These are phyloP conservation scores for Takashimella koratensis DNA, from an alignment of 1,284 basidiomycete genomes.

Conservation along the genomic window DNA sequence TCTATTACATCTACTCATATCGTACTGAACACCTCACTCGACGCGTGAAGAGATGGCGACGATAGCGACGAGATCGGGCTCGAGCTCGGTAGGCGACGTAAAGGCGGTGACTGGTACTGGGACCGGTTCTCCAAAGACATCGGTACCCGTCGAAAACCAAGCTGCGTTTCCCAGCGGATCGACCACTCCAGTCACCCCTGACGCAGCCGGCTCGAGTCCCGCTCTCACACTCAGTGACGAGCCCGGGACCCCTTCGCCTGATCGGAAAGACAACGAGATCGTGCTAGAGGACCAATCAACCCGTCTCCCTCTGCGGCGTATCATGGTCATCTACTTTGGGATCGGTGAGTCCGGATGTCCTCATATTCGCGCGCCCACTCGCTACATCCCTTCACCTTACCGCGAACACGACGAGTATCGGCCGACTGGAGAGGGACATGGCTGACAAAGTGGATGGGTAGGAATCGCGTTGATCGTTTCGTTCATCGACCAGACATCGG, in stretches of 20 bases:
- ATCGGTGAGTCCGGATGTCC: conserved; percentile 20
- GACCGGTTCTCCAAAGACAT: no score
- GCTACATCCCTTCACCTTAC: no score
- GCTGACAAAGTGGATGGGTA: neutral
- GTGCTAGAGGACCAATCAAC: conserved; percentile 27
- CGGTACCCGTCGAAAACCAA: no score
- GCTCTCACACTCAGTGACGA: neutral
- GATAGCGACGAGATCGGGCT: neutral
- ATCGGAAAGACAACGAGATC: neutral
- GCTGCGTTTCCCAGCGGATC: no score
- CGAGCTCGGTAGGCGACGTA: neutral
- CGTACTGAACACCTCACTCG: no score
- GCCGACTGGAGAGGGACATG: no score
- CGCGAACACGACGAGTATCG: no score
- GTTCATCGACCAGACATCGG: conserved; percentile 37
- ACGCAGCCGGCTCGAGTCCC: neutral
- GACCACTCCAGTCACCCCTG: neutral
- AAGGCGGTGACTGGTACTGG: neutral
- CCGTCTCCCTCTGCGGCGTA: conserved; percentile 18
- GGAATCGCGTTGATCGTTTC: conserved; percentile 29
- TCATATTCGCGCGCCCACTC: no score
- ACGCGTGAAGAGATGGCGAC: no score
- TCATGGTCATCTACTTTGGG: conserved; percentile 29
- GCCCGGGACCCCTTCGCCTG: no score
- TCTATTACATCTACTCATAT: no score